phyloP scores from a whole-genome alignment of 352 stramenopile genomes.

The Phytophthora megakarya region DNA sequence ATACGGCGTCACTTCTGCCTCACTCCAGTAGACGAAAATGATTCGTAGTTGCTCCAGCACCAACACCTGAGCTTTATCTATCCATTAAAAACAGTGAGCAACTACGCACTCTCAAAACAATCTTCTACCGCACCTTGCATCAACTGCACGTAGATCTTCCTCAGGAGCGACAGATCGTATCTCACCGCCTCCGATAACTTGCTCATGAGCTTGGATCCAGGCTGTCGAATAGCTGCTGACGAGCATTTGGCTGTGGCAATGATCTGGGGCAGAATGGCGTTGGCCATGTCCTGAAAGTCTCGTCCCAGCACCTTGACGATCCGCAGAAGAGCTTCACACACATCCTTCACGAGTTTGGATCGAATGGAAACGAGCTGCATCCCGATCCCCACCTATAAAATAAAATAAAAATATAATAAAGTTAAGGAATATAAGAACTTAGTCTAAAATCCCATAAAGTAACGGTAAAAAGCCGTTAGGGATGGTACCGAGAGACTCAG shows the following conservation, averaged over 20 bases:
- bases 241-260: conserved; percentile 57
- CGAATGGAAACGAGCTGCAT: conserved; percentile 49
- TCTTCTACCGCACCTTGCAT: conserved; percentile 43
- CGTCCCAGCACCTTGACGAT: conserved; percentile 50
- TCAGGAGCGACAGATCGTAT: conserved; percentile 62
- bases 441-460: neutral
- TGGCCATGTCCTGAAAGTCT: conserved; percentile 63
- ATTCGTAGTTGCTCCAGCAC: conserved; percentile 65
- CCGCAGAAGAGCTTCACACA: conserved; percentile 50
- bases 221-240: conserved; percentile 55
- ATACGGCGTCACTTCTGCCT: conserved; percentile 46
- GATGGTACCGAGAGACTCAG: conserved; percentile 48
- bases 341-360: conserved; percentile 58
- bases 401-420: conserved; percentile 7
- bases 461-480: conserved; percentile 10
- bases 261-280: conserved; percentile 56
- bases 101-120: neutral
- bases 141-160: conserved; percentile 46
- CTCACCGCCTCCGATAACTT: conserved; percentile 60
- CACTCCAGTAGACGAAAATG: conserved; percentile 59
- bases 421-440: conserved; percentile 11
- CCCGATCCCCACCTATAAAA: conserved; percentile 43
- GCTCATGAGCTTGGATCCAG: conserved; percentile 52
- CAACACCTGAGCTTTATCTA: conserved; percentile 59
- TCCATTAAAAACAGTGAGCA: conserved; percentile 6